A percentile compares a stretch with the other conserved stretches of the same genome.
phyloP scores from a whole-genome alignment of 345 rosid species.

The Firmiana major region DNA sequence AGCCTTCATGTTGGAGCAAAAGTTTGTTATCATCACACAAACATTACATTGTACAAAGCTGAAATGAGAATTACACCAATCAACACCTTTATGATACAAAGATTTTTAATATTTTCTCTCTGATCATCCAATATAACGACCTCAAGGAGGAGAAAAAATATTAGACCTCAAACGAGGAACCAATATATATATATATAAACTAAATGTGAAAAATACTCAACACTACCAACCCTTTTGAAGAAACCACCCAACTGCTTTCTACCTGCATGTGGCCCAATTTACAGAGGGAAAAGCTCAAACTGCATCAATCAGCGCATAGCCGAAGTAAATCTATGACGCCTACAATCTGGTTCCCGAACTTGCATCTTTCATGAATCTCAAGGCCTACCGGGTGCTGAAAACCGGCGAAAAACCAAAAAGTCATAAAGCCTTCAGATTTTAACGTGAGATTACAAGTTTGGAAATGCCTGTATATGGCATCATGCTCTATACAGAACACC shows the following conservation, averaged over 20 bases:
- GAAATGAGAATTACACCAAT: conserved; percentile 33
- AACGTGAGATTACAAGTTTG: conserved; percentile 23
- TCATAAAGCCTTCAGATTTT: conserved; percentile 32
- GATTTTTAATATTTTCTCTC: conserved; percentile 16
- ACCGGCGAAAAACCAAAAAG: conserved; percentile 14
- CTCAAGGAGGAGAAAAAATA: conserved; percentile 18
- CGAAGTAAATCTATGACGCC: conserved; percentile 21
- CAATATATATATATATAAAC: conserved; percentile 14
- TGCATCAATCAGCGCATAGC: conserved; percentile 23
- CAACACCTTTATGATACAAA: conserved; percentile 47
- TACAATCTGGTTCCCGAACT: conserved; percentile 22
- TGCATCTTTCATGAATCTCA: conserved; percentile 27
- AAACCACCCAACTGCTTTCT: conserved; percentile 25
- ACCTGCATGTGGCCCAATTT: conserved; percentile 52
- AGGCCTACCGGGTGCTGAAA: conserved; percentile 27
- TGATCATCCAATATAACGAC: conserved; percentile 29
- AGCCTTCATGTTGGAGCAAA: conserved; percentile 22
- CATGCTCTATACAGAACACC: conserved; percentile 49
- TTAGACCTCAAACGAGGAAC: conserved; percentile 28
- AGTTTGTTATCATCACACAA: conserved; percentile 40
- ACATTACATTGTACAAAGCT: conserved; percentile 37
- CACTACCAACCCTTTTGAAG: conserved; percentile 29
- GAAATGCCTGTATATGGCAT: conserved; percentile 32
- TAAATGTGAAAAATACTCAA: conserved; percentile 39
- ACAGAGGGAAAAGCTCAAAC: conserved; percentile 32